Evolutionary conservation across 306 rosid genomes (phyloP), one percentile per base, ranked within the genome.

Genomic region (Sechiopsis laciniata): DNA sequence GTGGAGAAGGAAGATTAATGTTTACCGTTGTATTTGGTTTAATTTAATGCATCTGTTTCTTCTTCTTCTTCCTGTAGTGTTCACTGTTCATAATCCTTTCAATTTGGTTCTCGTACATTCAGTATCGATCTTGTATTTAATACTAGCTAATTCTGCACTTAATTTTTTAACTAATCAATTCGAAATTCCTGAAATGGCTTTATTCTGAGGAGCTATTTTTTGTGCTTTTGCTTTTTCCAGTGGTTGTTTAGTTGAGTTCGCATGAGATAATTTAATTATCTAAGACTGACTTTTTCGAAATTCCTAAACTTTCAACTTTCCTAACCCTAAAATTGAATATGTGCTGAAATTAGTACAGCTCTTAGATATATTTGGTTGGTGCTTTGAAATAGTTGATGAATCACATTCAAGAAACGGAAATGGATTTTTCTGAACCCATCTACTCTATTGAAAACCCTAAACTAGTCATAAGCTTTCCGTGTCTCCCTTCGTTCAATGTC

Each of bases 131-230:
- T 42, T 17, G 10, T 42, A 37, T 40, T 64, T 37, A 19, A 40
- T 64, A 37, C 29, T 19, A 40, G 40, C 71, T 19, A 65, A 42
- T 11, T 42, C 52, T 64, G 53, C 2, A 1, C 8, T 40, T 65
- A 17, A 20, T 42, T 19, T 65, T 10, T 42, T 29, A 10, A 65
- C 32, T 7, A 65, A 17, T 65, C 46, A 13, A 65, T 65, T 40
- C 54, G 2, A 2, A 42, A 65, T 42, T 65, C 54, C 5, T 26
- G 4, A 17, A 42, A 65, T 12, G 9, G 21, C 48, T 42, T 42
- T 65, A 16, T 37, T 65, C 71, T 10, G 71, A 48, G 56, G 20
- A 68, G 56, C 57, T 68, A 66, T 45, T 40, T 17, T 45, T 10
- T 48, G 11, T 10, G 4, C 14, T 48, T 48, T 48, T 48, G 52